A percentile compares a stretch with the other conserved stretches of the same genome.
Conservation (phyloP, 1,284 basidiomycete genomes). For the Schizophyllum commune region DNA sequence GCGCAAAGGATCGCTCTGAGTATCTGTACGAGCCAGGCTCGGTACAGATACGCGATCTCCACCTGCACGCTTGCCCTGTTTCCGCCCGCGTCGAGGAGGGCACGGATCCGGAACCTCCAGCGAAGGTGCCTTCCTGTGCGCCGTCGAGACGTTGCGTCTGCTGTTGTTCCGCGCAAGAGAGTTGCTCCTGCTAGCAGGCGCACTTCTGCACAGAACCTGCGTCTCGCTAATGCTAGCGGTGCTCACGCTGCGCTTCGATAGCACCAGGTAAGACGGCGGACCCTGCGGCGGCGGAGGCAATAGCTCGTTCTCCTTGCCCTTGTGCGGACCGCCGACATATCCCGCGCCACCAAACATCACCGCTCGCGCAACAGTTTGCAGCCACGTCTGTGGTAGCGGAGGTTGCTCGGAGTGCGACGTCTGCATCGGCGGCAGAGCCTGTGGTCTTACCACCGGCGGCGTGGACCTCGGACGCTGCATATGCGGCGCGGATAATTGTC, state of each 20-base stretch:
- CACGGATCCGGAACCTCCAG: not conserved
- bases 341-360: not conserved
- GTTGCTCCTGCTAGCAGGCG: not conserved
- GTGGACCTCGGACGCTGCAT: not conserved
- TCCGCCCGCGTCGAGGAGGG: not conserved
- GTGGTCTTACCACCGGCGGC: not conserved
- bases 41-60: not conserved
- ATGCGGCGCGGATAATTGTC: not conserved
- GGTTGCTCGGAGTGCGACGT: slow-evolving; percentile 5
- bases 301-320: slow-evolving; percentile 1
- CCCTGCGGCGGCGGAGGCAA: slow-evolving; percentile 8
- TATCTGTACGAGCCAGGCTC: not conserved
- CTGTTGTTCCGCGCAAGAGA: not conserved
- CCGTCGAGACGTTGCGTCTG: not conserved
- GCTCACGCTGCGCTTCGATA: slow-evolving; percentile 12
- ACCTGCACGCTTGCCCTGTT: not conserved
- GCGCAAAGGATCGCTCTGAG: not conserved
- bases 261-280: slow-evolving; percentile 3
- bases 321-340: not conserved
- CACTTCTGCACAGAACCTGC: slow-evolving; percentile 12
- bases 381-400: slow-evolving; percentile 11
- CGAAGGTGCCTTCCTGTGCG: not conserved
- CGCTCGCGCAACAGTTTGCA: slow-evolving; percentile 10
- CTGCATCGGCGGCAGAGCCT: not conserved
- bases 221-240: slow-evolving; percentile 8